These are phyloP conservation scores for Mortierella polycephala DNA, from an alignment of 371 early-diverging fungal species.

Conservation along the genomic window DNA sequence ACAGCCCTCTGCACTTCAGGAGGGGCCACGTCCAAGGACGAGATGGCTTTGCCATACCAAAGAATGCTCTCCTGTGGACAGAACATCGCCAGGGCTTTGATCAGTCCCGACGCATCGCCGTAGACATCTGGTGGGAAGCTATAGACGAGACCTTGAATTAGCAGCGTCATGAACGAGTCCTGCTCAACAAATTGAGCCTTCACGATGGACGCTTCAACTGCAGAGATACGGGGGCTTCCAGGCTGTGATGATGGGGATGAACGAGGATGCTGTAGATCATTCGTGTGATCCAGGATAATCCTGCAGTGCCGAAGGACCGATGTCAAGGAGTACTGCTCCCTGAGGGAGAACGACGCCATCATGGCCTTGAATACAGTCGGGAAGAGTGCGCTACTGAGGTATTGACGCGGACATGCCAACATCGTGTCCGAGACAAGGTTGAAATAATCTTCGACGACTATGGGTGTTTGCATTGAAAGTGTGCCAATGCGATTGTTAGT, in stretches of 20 bases:
- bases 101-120: slow-evolving; percentile 58
- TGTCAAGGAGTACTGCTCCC: slow-evolving; percentile 69
- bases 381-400: slow-evolving; percentile 65
- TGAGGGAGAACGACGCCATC: slow-evolving; percentile 67
- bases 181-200: slow-evolving; percentile 53
- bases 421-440: slow-evolving; percentile 64
- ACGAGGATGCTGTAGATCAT: slow-evolving; percentile 45
- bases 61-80: slow-evolving; percentile 51
- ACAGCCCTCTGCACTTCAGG: slow-evolving; percentile 42
- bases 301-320: slow-evolving; percentile 67
- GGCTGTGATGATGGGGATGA: slow-evolving; percentile 27
- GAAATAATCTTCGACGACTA: slow-evolving; percentile 79
- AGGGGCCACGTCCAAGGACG: slow-evolving; percentile 26
- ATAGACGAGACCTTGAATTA: slow-evolving; percentile 61
- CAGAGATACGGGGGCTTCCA: slow-evolving; percentile 44
- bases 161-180: slow-evolving; percentile 54
- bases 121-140: slow-evolving; percentile 62
- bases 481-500: neutral
- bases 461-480: neutral
- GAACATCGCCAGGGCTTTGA: slow-evolving; percentile 58
- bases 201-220: slow-evolving; percentile 53
- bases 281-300: slow-evolving; percentile 52
- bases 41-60: slow-evolving; percentile 48
- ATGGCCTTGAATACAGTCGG: slow-evolving; percentile 72
- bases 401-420: slow-evolving; percentile 65